Conservation (phyloP, 108 stramenopile genomes). For the Aureococcus anophagefferens region DNA sequence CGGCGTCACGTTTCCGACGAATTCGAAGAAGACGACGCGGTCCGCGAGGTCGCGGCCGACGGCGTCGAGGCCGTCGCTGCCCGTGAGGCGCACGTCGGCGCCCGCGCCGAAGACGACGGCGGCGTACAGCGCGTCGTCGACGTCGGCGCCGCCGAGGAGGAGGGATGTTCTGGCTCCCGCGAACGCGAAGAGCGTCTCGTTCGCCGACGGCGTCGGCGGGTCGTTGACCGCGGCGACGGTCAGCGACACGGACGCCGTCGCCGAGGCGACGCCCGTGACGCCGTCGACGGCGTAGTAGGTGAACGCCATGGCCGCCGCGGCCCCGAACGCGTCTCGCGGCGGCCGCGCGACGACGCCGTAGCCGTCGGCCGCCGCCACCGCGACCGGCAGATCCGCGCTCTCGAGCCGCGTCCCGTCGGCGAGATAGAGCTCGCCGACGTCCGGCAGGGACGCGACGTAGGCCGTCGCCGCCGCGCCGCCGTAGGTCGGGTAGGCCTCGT, state of each 20-base stretch:
- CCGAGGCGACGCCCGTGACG: not conserved
- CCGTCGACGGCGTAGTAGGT: not conserved
- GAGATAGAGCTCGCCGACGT: slow-evolving; percentile 58
- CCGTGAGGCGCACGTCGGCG: not conserved
- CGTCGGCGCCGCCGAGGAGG: not conserved
- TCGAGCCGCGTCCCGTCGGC: slow-evolving; percentile 31
- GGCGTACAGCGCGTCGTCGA: too few relatives aligned
- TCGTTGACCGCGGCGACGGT: not conserved
- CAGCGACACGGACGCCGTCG: not conserved
- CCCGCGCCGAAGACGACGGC: not conserved
- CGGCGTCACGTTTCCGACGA: not conserved
- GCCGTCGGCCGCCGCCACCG: too few relatives aligned
- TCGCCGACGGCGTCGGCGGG: not conserved
- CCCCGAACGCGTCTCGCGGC: too few relatives aligned
- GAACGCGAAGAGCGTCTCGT: not conserved
- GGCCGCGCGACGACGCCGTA: too few relatives aligned
- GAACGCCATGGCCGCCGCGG: not conserved
- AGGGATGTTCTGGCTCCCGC: too few relatives aligned
- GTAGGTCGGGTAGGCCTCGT: not conserved
- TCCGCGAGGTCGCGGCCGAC: too few relatives aligned
- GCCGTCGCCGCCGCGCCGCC: too few relatives aligned
- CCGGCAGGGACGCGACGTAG: slow-evolving; percentile 37
- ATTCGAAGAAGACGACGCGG: too few relatives aligned
- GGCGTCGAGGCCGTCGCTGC: too few relatives aligned
- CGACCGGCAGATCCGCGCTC: too few relatives aligned